A percentile compares a stretch with the other conserved stretches of the same genome.
phyloP scores from a whole-genome alignment of 352 stramenopile species.

The Pseudoperonospora humuli region DNA sequence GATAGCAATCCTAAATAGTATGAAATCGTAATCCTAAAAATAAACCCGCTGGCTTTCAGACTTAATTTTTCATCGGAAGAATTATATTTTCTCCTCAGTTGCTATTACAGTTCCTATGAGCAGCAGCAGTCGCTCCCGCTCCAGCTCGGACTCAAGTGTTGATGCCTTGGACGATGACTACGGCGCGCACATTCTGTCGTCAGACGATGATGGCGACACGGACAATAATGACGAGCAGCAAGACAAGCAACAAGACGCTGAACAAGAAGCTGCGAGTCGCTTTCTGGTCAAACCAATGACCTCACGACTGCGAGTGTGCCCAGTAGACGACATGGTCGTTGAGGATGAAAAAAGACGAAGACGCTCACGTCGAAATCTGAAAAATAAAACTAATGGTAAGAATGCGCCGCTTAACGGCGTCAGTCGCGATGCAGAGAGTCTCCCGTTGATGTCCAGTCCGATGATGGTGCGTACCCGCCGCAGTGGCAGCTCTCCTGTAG shows the following conservation, averaged over 20 bases:
- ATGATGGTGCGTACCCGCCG: constrained; percentile 20
- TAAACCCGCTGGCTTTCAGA: too few relatives aligned
- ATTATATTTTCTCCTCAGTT: too few relatives aligned
- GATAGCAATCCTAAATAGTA: too few relatives aligned
- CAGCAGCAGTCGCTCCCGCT: constrained; percentile 25
- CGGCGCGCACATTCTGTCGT: constrained; percentile 27
- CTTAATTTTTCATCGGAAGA: too few relatives aligned
- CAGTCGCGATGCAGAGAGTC: constrained; percentile 48
- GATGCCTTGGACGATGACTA: constrained; percentile 33
- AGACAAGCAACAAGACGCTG: constrained; percentile 17
- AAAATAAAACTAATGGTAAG: constrained; percentile 36
- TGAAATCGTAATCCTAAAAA: too few relatives aligned
- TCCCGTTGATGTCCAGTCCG: constrained; percentile 40
- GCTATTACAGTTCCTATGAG: too few relatives aligned
- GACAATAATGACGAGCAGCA: constrained; percentile 19
- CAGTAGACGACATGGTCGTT: constrained; percentile 61
- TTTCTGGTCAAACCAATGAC: constrained; percentile 72
- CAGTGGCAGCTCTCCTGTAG: constrained; percentile 14
- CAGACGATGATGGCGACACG: constrained; percentile 28
- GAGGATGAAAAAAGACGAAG: constrained; percentile 75
- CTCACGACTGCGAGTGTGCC: constrained; percentile 57
- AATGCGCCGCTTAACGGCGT: constrained; percentile 32
- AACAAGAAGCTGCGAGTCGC: constrained; percentile 9
- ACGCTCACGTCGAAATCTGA: constrained; percentile 29
- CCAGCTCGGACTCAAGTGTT: constrained; percentile 23